Evolutionary conservation across 176 grass and related monocot genomes (phyloP).

Genomic region (Aegilops bicornis): DNA sequence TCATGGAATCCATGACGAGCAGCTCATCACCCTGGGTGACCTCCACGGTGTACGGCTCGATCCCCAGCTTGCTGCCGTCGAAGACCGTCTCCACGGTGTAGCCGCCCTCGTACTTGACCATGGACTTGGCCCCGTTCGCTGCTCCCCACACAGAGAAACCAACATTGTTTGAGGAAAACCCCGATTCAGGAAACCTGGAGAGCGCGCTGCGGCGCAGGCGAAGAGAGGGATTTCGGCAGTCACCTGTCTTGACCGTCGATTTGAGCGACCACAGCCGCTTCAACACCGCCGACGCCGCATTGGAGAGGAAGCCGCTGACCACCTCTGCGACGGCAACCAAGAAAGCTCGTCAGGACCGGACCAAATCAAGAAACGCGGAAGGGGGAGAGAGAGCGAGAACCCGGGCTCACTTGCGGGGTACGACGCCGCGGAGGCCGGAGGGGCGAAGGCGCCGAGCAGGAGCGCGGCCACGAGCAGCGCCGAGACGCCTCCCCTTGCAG

Average conservation of each 20-base stretch:
- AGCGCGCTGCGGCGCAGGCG: neutral
- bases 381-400: neutral
- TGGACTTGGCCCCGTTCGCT: conserved; percentile 59
- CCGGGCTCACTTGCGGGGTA: conserved; percentile 38
- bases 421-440: conserved; percentile 46
- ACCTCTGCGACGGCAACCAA: conserved; percentile 46
- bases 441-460: conserved; percentile 20
- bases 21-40: conserved; percentile 87
- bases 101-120: conserved; percentile 95
- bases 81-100: conserved; percentile 98
- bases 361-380: neutral
- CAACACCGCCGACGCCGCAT: conserved; percentile 54
- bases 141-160: conserved; percentile 3
- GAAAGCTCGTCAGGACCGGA: conserved; percentile 3
- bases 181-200: conserved; percentile 13
- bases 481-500: conserved; percentile 1
- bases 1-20: conserved; percentile 87
- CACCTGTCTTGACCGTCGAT: conserved; percentile 72
- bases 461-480: conserved; percentile 39
- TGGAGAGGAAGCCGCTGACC: conserved; percentile 70
- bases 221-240: neutral
- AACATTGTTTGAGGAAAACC: conserved; percentile 20
- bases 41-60: conserved; percentile 86
- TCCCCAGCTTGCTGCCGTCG: conserved; percentile 94
- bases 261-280: conserved; percentile 85